Base-by-base conservation (phyloP, 2,329 filamentous ascomycete species). In the Neonectria hederae region DNA sequence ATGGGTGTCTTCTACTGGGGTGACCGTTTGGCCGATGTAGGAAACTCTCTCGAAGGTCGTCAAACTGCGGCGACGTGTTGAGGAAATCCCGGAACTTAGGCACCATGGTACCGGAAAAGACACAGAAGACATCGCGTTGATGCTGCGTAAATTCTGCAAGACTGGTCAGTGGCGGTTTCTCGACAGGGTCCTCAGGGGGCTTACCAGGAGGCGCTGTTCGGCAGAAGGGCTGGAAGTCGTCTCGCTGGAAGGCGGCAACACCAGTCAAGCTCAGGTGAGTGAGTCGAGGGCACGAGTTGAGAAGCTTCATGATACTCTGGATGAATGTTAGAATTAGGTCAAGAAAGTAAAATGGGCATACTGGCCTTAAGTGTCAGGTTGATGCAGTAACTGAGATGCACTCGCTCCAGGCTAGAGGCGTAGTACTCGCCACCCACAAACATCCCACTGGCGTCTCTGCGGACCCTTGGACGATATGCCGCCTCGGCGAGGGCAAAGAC, bases 231-330 rank as follows among this genome's bases (percentile, higher is more conserved):
- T 93, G 91, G 30, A 98, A 86, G 70, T 97, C 94, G 59, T 93
- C 89, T 56, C 92, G 88, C 32, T 97, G 86, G 76, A 99, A 99
- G 2, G 93, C 93, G 73, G 92, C 90, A 3, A 99, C 94, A 19
- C 96, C 96, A 7, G 96, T 99, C 76, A 99, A 85, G 80, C 93
- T 97, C 61, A 99, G 84, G 78, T 99, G 96, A 0, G 96, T 99
- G 28, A 99, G 86, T 59, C 94, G 92, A 9, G 93, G 93, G 77
- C 96, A 99, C 67, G 92, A 91, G 76, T 97, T 97, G 17, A 99
- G 87, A 9, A 99, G 83, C 53, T 89, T 87, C 74, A 97, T 90
- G 69, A 99, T 97, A 73, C 95, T 95, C 94, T 97, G 72, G 10
- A 48, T 13, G 5, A 24, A 42, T 22, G 65, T 76, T 40, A 76